Evolutionary conservation across 768 basidiomycete genomes (phyloP).

Genomic region (Naematelia encephala): DNA sequence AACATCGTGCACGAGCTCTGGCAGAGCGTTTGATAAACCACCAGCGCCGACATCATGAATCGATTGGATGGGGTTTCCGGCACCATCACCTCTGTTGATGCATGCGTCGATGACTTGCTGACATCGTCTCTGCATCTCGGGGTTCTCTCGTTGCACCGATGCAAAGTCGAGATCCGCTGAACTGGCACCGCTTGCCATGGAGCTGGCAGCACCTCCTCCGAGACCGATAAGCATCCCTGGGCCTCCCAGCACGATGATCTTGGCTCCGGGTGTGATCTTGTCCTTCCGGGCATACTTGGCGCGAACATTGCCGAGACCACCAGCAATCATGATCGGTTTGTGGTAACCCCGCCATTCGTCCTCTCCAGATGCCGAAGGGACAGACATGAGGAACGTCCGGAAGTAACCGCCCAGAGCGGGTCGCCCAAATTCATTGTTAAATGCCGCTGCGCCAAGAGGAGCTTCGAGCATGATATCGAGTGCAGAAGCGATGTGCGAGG

Average conservation of each 20-base stretch:
- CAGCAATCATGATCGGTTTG: conserved; percentile 99
- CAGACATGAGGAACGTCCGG: conserved; percentile 82
- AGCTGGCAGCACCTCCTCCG: conserved; percentile 93
- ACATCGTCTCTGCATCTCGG: conserved; percentile 95
- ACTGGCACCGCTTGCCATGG: conserved; percentile 83
- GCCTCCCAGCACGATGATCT: conserved; percentile 88
- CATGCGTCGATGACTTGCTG: conserved; percentile 98
- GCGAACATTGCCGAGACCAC: conserved; percentile 90
- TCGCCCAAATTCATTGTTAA: conserved; percentile 97
- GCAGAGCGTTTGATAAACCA: conserved; percentile 91
- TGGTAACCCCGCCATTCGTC: conserved; percentile 73
- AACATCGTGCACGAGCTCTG: conserved; percentile 94
- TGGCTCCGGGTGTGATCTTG: conserved; percentile 72
- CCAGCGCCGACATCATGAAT: conserved; percentile 99
- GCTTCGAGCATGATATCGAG: conserved; percentile 97
- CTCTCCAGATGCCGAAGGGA: conserved; percentile 59
- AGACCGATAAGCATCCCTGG: conserved; percentile 95
- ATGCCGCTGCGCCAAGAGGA: conserved; percentile 88
- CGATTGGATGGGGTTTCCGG: conserved; percentile 76
- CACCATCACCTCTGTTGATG: conserved; percentile 57
- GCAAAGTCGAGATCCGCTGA: conserved; percentile 95
- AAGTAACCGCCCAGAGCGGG: conserved; percentile 91
- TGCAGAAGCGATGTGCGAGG: conserved; percentile 84
- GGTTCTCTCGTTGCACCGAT: conserved; percentile 94
- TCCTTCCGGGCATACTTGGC: conserved; percentile 76